A percentile compares a stretch with the other conserved stretches of the same genome.
phyloP scores from a whole-genome alignment of 1,284 basidiomycete genomes.

The Marasmius oreades region DNA sequence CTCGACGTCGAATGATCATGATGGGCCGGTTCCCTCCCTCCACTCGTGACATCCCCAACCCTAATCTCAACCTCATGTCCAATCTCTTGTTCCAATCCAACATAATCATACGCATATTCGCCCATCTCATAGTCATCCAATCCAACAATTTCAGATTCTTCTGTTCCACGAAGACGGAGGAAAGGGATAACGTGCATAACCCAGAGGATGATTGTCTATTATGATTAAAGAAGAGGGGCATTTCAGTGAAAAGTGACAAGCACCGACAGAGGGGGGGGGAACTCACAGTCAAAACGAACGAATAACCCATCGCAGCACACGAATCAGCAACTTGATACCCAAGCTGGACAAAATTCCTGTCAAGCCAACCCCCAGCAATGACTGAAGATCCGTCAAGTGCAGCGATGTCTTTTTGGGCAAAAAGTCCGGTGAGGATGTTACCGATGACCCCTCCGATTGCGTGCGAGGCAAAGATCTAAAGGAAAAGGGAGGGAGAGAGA shows the following conservation, averaged over 20 bases:
- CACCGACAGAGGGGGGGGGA: neutral
- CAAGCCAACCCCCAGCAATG: slow-evolving; percentile 71
- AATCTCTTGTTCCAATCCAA: slow-evolving; percentile 16
- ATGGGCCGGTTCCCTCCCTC: slow-evolving; percentile 14
- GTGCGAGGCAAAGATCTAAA: slow-evolving; percentile 85
- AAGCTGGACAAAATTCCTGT: slow-evolving; percentile 62
- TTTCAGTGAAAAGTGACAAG: neutral
- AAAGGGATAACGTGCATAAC: slow-evolving; percentile 81
- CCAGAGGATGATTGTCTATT: slow-evolving; percentile 68
- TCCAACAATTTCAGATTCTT: slow-evolving; percentile 79
- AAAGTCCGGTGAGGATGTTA: slow-evolving; percentile 82
- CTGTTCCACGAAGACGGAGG: slow-evolving; percentile 61
- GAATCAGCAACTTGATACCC: slow-evolving; percentile 70
- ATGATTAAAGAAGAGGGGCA: slow-evolving; percentile 6
- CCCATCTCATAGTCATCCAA: slow-evolving; percentile 82
- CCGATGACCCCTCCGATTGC: slow-evolving; percentile 87
- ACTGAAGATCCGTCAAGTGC: slow-evolving; percentile 58
- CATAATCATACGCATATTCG: slow-evolving; percentile 57
- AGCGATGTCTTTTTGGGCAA: slow-evolving; percentile 49
- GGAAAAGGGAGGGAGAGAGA: neutral
- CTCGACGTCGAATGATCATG: slow-evolving; percentile 17
- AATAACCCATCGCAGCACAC: slow-evolving; percentile 52
- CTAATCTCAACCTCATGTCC: slow-evolving; percentile 17
- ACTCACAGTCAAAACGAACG: slow-evolving; percentile 53
- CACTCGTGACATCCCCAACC: slow-evolving; percentile 2